Base-by-base conservation (phyloP, 164 flowering plant species). In the Buxus sempervirens region DNA sequence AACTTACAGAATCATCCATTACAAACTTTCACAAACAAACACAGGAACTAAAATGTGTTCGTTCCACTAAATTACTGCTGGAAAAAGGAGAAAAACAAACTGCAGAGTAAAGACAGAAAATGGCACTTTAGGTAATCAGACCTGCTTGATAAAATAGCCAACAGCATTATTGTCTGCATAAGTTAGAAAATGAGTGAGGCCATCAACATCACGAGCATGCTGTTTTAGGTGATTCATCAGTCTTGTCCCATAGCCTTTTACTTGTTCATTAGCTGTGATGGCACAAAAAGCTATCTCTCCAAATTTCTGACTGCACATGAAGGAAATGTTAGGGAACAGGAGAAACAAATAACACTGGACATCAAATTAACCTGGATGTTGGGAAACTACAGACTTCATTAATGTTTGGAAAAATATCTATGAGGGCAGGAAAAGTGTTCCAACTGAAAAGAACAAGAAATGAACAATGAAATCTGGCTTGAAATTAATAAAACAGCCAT, bases 241-340 rank as follows among this genome's bases (percentile, higher is more conserved):
- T 76, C 99, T 87, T 38, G 99, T 92, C 22, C 99, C 98, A 78
- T 95, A 95, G 70, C 99, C 99, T 79, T 95, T 95, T 60, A 95
- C 99, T 89, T 95, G 99, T 75, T 95, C 98, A 80, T 92, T 98
- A 38, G 93, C 89, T 51, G 99, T 89, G 41, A 95, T 95, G 59
- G 99, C 99, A 82, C 93, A 90, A 78, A 95, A 95, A 67, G 99
- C 99, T 76, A 95, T 92, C 86, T 95, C 99, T 66, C 99, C 99
- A 84, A 95, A 95, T 66, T 74, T 90, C 77, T 95, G 98, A 82
- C 99, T 93, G 71, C 62, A 73, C 60, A 55, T 54, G 42, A 48
- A 14, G 23, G n/a, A 9, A 64, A 45, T 54, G 51, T 69, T 57
- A 71, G 32, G 53, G 18, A 21, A 68, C 32, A 48, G 5, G 26